A percentile compares a stretch with the other conserved stretches of the same genome.
phyloP scores from a whole-genome alignment of 768 basidiomycete species.

The Xerocomellus chrysenteron region DNA sequence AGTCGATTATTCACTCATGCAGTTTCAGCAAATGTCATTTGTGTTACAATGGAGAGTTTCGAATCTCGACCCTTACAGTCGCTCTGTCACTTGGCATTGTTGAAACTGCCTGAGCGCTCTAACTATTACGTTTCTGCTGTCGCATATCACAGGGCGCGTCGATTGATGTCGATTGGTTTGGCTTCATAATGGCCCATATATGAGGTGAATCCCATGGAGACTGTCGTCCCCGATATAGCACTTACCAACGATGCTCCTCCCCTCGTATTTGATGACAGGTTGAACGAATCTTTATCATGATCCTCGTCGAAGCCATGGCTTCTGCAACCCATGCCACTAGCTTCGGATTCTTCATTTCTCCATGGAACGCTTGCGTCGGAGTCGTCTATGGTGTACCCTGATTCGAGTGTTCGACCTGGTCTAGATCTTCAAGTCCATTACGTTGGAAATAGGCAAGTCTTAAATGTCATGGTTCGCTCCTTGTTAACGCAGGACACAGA shows the following conservation, averaged over 20 bases:
- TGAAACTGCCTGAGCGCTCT: not conserved
- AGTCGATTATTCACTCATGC: not conserved
- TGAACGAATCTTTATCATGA: too few relatives aligned
- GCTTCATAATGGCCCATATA: not conserved
- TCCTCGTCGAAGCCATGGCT: not conserved
- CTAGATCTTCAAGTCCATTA: too few relatives aligned
- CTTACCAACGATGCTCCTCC: not conserved
- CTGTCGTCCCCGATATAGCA: not conserved
- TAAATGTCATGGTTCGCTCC: not conserved
- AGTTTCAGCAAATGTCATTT: not conserved
- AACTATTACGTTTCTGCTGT: not conserved
- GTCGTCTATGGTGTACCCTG: too few relatives aligned
- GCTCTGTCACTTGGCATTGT: not conserved
- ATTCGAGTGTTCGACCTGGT: not conserved
- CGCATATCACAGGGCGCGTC: not conserved
- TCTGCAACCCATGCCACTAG: not conserved
- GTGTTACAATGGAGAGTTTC: not conserved
- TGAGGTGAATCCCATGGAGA: not conserved
- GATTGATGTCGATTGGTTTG: too few relatives aligned
- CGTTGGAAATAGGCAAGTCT: not conserved
- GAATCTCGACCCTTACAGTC: not conserved
- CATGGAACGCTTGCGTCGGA: not conserved
- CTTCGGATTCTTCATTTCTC: not conserved
- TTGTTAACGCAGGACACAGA: not conserved
- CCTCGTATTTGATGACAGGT: not conserved